Evolutionary conservation across 192 early-diverging fungal genomes (phyloP).

Genomic region (Kickxella alabastrina): DNA sequence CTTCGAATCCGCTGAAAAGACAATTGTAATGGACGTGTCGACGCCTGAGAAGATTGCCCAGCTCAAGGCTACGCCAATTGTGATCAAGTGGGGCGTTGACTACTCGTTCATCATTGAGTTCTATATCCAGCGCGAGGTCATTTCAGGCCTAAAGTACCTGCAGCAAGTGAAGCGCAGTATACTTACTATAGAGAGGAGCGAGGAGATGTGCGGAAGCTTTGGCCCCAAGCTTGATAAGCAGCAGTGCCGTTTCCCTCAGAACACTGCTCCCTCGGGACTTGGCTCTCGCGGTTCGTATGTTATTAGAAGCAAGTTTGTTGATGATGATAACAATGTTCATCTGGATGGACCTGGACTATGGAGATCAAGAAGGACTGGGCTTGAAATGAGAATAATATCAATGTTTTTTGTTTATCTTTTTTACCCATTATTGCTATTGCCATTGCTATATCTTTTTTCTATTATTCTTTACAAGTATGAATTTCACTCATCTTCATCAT

Average conservation of each 20-base stretch:
- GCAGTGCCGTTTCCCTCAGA: slow-evolving; percentile 75
- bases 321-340: slow-evolving; percentile 82
- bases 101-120: slow-evolving; percentile 93
- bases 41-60: slow-evolving; percentile 60
- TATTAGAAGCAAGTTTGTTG: slow-evolving; percentile 88
- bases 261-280: slow-evolving; percentile 91
- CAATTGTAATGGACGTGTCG: slow-evolving; percentile 43
- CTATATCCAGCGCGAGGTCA: slow-evolving; percentile 91
- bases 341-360: slow-evolving; percentile 83
- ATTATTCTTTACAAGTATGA: too few relatives aligned
- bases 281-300: slow-evolving; percentile 88
- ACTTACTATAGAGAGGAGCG: slow-evolving; percentile 82
- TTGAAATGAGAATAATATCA: background rate
- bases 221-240: slow-evolving; percentile 75
- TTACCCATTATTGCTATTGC: too few relatives aligned
- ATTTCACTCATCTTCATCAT: too few relatives aligned
- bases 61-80: slow-evolving; percentile 70
- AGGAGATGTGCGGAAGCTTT: slow-evolving; percentile 97
- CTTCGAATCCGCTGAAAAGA: slow-evolving; percentile 23
- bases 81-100: slow-evolving; percentile 94
- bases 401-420: background rate
- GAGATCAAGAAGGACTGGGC: slow-evolving; percentile 91
- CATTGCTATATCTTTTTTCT: too few relatives aligned
- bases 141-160: slow-evolving; percentile 92
- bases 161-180: slow-evolving; percentile 88